A percentile compares a stretch with the other conserved stretches of the same genome.
These are phyloP conservation scores for Aureobasidium sp. DNA, from an alignment of 2,329 filamentous ascomycete species.

Conservation along the genomic window DNA sequence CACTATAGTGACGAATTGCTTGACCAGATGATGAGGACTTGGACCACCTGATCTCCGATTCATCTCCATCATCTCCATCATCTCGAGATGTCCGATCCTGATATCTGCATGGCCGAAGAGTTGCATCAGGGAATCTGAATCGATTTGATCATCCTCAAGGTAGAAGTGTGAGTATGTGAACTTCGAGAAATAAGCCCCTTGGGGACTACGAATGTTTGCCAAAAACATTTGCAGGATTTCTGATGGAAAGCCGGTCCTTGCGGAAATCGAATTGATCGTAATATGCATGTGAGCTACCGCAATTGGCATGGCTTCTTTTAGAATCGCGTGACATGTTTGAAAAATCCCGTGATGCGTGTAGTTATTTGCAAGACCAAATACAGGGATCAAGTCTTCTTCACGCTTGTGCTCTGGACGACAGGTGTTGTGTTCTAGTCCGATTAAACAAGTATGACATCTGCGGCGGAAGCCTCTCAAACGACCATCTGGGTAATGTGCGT, in stretches of 20 bases:
- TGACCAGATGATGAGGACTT: no score
- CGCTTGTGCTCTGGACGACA: neutral
- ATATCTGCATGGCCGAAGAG: no score
- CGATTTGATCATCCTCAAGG: no score
- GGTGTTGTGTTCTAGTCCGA: neutral
- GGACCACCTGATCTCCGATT: neutral
- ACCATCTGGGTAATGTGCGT: neutral
- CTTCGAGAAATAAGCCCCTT: neutral
- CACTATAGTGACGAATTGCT: neutral
- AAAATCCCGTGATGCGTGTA: neutral
- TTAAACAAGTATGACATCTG: neutral
- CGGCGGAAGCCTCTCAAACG: neutral
- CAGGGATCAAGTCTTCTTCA: neutral
- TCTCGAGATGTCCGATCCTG: neutral
- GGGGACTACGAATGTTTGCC: neutral
- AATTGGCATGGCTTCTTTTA: neutral
- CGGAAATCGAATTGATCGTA: neutral
- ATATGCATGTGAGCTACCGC: neutral
- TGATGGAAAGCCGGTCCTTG: no score
- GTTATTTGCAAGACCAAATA: neutral
- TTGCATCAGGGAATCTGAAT: no score
- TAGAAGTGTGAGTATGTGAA: neutral
- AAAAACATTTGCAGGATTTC: neutral
- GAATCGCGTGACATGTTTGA: neutral
- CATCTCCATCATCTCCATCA: no score